Evolutionary conservation across 23 red algal genomes (phyloP).

Genomic region (Gracilaria vermiculophylla): DNA sequence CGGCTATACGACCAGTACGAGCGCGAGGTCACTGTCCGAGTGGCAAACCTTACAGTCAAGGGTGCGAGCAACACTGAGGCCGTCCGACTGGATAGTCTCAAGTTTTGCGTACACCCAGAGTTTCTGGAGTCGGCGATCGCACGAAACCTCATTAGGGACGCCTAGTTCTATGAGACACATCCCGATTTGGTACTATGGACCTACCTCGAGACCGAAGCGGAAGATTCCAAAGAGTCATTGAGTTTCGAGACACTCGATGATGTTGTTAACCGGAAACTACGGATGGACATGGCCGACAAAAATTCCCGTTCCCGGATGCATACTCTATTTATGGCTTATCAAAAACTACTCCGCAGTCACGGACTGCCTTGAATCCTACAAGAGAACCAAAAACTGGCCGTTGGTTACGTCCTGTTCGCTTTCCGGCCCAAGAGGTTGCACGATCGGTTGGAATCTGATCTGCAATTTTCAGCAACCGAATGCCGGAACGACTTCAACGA

Average conservation of each 20-base stretch:
- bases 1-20: constrained; percentile 4
- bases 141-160: background rate
- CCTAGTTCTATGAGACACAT: background rate
- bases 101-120: constrained; percentile 9
- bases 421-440: background rate
- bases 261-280: constrained; percentile 3
- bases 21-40: background rate
- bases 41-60: background rate
- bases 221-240: constrained; percentile 4
- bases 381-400: constrained; percentile 7
- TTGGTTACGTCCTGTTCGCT: background rate
- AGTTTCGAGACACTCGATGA: constrained; percentile 8
- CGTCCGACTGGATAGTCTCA: background rate
- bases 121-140: constrained; percentile 22
- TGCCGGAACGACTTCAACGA: background rate
- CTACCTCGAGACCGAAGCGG: constrained; percentile 9
- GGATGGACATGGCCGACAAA: background rate
- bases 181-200: background rate
- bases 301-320: background rate
- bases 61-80: background rate
- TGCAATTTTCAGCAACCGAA: background rate
- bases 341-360: background rate
- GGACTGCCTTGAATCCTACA: background rate
- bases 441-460: constrained; percentile 5
- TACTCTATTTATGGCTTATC: background rate